These are phyloP conservation scores for Phaeosphaeriaceae sp. DNA, from an alignment of 2,329 filamentous ascomycete species.

Conservation along the genomic window DNA sequence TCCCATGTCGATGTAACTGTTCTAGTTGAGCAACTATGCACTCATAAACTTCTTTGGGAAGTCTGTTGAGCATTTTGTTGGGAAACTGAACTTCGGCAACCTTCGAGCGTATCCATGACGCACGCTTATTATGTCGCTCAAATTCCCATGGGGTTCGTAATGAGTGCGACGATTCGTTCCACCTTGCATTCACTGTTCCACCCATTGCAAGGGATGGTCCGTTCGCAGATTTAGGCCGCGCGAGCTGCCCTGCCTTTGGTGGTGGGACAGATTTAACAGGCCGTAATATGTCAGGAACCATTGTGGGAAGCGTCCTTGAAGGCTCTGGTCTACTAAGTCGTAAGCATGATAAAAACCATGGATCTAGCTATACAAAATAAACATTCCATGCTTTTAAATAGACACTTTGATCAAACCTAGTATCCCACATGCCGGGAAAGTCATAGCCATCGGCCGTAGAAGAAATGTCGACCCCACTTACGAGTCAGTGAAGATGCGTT, in stretches of 20 bases:
- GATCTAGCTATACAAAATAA: neutral
- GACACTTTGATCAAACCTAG: too few relatives aligned
- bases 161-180: constrained; percentile 25
- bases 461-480: neutral
- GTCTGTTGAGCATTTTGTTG: constrained; percentile 49
- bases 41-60: constrained; percentile 63
- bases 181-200: constrained; percentile 4
- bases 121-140: constrained; percentile 39
- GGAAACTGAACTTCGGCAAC: constrained; percentile 22
- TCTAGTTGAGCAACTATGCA: constrained; percentile 61
- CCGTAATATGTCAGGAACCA: neutral
- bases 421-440: too few relatives aligned
- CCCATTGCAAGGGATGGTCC: constrained; percentile 1
- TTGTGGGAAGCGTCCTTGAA: neutral
- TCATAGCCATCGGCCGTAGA: too few relatives aligned
- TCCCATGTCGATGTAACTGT: constrained; percentile 46
- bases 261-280: neutral
- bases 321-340: too few relatives aligned
- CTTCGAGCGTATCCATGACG: constrained; percentile 38
- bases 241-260: neutral
- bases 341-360: neutral
- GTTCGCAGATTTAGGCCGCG: neutral
- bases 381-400: too few relatives aligned
- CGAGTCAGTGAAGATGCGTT: neutral
- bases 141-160: constrained; percentile 50